Evolutionary conservation across 768 basidiomycete species (phyloP).

Genomic region (Fomitopsis pulvina): DNA sequence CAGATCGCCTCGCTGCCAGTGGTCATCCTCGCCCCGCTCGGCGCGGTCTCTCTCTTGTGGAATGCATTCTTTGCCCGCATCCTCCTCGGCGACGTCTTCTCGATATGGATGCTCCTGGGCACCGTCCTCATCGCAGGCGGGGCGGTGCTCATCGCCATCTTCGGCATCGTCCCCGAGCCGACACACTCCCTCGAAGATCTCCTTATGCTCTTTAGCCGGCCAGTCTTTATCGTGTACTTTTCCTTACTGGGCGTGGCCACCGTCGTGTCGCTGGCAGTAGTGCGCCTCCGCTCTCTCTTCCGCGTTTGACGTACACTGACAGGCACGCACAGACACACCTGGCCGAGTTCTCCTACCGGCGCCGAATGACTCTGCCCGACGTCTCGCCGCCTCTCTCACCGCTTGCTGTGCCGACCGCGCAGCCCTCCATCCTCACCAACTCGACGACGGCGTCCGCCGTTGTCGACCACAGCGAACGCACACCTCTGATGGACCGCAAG

Average conservation of each 20-base stretch:
- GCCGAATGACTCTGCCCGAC: conserved; percentile 22
- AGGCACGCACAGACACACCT: conserved; percentile 57
- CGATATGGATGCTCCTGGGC: conserved; percentile 78
- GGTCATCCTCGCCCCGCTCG: conserved; percentile 89
- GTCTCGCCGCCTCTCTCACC: conserved; percentile 31
- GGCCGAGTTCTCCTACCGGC: conserved; percentile 54
- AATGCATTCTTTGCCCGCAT: conserved; percentile 88
- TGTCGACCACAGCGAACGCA: conserved; percentile 37
- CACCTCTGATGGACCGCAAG: conserved; percentile 46
- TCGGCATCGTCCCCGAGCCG: conserved; percentile 86
- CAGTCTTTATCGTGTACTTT: conserved; percentile 78
- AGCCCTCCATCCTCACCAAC: conserved; percentile 32
- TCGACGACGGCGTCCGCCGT: conserved; percentile 19
- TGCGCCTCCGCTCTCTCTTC: conserved; percentile 32
- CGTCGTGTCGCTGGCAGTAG: conserved; percentile 51
- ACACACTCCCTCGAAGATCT: conserved; percentile 85
- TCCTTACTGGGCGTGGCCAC: conserved; percentile 59
- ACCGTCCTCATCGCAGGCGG: conserved; percentile 85
- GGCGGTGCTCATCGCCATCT: conserved; percentile 83
- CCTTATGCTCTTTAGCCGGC: conserved; percentile 64
- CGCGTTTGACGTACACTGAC: background rate
- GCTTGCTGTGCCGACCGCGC: conserved; percentile 28
- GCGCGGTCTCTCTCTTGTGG: conserved; percentile 89
- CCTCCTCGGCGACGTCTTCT: conserved; percentile 81
- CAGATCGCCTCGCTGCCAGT: conserved; percentile 93